Conservation (phyloP, 2,329 filamentous ascomycete genomes). For the Microcyclospora tardicrescens region DNA sequence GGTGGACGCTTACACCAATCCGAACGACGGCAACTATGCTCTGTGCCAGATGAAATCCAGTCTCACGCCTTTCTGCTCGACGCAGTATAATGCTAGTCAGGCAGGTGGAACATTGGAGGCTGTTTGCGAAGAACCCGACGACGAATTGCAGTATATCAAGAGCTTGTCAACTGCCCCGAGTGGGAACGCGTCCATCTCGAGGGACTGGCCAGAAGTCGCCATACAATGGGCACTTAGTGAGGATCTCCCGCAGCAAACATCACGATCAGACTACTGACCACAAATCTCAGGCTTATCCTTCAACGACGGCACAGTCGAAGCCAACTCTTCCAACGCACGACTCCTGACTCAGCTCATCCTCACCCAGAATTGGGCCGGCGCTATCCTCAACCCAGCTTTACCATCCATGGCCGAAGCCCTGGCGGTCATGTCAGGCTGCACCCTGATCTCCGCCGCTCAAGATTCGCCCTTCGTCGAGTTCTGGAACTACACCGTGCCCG, state of each 20-base stretch:
- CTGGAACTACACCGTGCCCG: constrained; percentile 26
- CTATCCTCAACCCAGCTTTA: constrained; percentile 35
- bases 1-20: constrained; percentile 1
- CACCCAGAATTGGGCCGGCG: constrained; percentile 4
- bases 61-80: constrained; percentile 53
- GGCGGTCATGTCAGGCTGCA: constrained; percentile 55
- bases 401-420: constrained; percentile 64
- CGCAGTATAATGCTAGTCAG: constrained; percentile 34
- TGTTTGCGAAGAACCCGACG: constrained; percentile 45
- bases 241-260: neutral
- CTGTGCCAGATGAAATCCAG: constrained; percentile 56
- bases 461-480: constrained; percentile 47
- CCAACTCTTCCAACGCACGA: constrained; percentile 31
- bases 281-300: constrained; percentile 23
- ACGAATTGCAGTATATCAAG: constrained; percentile 43
- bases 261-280: neutral
- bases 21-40: constrained; percentile 38
- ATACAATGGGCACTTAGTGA: constrained; percentile 29
- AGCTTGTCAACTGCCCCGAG: constrained; percentile 42
- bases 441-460: constrained; percentile 47
- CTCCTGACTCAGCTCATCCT: constrained; percentile 33
- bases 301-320: constrained; percentile 31
- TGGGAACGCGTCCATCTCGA: constrained; percentile 28
- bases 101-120: constrained; percentile 47
- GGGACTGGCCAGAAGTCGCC: constrained; percentile 33